These are phyloP conservation scores for Saitozyma podzolica DNA, from an alignment of 768 basidiomycete genomes.

Conservation along the genomic window DNA sequence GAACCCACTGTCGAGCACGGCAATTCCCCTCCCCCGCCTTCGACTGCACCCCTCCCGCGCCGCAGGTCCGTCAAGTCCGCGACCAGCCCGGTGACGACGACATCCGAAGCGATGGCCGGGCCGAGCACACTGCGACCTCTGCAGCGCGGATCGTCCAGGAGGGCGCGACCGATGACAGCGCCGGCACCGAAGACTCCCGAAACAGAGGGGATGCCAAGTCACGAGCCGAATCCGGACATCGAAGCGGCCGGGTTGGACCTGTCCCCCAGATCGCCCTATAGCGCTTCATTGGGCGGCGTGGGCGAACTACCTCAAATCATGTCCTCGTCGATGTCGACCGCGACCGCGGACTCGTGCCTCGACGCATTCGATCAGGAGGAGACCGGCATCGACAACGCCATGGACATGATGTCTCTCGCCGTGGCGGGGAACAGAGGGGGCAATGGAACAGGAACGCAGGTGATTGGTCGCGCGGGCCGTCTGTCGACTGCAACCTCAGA, in stretches of 20 bases:
- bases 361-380: conserved; percentile 12
- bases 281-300: not conserved
- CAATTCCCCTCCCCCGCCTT: conserved; percentile 2
- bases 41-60: not conserved
- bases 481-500: not conserved
- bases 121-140: no score
- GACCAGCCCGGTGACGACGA: conserved; percentile 4
- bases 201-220: not conserved
- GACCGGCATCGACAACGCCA: conserved; percentile 17
- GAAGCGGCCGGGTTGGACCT: conserved; percentile 6
- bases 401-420: conserved; percentile 31
- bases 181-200: not conserved
- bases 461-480: conserved; percentile 27
- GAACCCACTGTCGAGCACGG: not conserved
- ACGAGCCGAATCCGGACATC: not conserved
- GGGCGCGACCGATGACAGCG: conserved; percentile 10
- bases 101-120: conserved; percentile 20
- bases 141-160: no score
- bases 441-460: conserved; percentile 6
- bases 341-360: conserved; percentile 11
- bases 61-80: not conserved
- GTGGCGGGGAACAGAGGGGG: conserved; percentile 3
- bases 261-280: conserved; percentile 2
- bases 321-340: not conserved
- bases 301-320: not conserved